These are phyloP conservation scores for Candida vaughaniae DNA, from an alignment of 805 yeast genomes.

Conservation along the genomic window DNA sequence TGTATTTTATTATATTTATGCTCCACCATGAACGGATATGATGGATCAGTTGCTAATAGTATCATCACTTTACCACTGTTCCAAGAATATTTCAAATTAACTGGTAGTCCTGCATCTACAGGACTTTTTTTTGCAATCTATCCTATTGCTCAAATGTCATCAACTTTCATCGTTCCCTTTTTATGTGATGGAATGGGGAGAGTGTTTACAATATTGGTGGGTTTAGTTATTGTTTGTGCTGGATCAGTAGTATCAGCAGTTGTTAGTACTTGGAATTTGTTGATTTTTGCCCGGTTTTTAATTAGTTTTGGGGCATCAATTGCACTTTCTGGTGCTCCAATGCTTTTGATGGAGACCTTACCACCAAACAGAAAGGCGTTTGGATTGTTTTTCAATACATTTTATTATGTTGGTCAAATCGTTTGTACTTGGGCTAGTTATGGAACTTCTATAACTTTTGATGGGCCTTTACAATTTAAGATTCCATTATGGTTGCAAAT, in stretches of 20 bases:
- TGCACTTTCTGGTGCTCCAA: slow-evolving; percentile 42
- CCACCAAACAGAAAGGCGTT: slow-evolving; percentile 25
- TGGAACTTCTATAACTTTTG: slow-evolving; percentile 35
- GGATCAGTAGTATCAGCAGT: slow-evolving; percentile 33
- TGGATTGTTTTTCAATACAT: slow-evolving; percentile 22
- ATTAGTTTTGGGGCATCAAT: slow-evolving; percentile 43
- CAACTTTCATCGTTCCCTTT: slow-evolving; percentile 30
- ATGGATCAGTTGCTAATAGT: slow-evolving; percentile 38
- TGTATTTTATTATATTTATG: slow-evolving; percentile 24
- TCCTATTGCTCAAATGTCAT: slow-evolving; percentile 30
- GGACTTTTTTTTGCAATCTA: slow-evolving; percentile 34
- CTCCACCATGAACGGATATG: slow-evolving; percentile 46
- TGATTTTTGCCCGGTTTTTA: slow-evolving; percentile 43
- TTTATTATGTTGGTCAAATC: slow-evolving; percentile 41
- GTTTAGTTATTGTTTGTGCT: slow-evolving; percentile 21
- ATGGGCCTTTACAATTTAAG: slow-evolving; percentile 24
- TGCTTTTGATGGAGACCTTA: slow-evolving; percentile 45
- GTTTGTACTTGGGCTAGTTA: slow-evolving; percentile 32
- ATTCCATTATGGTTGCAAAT: slow-evolving; percentile 20
- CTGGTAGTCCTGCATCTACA: slow-evolving; percentile 30
- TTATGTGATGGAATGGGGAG: slow-evolving; percentile 31
- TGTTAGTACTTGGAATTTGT: slow-evolving; percentile 22
- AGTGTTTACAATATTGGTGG: slow-evolving; percentile 25
- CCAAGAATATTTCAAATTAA: slow-evolving; percentile 13
- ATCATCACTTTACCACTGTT: slow-evolving; percentile 18